phyloP scores from a whole-genome alignment of 768 basidiomycete genomes.

The Agrocybe pediades region DNA sequence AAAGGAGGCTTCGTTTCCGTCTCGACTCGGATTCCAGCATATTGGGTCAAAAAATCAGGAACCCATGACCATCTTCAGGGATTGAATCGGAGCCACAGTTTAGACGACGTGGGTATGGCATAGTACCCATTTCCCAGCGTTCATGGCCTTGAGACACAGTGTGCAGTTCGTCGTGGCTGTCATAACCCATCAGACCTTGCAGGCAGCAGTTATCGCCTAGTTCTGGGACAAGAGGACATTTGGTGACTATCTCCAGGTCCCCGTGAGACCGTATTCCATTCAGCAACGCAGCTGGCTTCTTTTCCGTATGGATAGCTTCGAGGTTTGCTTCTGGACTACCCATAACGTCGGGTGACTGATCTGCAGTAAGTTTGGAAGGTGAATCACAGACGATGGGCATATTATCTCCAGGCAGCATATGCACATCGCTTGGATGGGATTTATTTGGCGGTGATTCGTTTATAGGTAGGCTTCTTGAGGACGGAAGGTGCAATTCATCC shows the following conservation, averaged over 20 bases:
- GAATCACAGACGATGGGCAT: not conserved
- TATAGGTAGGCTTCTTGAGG: not conserved
- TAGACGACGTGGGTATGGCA: conserved; percentile 6
- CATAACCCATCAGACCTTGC: too few relatives aligned
- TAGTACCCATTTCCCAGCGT: too few relatives aligned
- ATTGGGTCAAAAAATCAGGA: conserved; percentile 10
- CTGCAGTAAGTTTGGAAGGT: conserved; percentile 1
- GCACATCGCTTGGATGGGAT: not conserved
- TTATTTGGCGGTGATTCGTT: not conserved
- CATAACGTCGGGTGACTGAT: conserved; percentile 22
- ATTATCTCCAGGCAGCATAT: not conserved
- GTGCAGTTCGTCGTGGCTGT: too few relatives aligned
- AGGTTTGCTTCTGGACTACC: conserved; percentile 19
- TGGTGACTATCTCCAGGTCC: too few relatives aligned
- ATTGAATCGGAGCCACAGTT: conserved; percentile 5
- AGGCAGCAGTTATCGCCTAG: too few relatives aligned
- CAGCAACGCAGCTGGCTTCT: not conserved
- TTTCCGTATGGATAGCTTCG: conserved; percentile 15
- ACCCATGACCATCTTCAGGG: conserved; percentile 14
- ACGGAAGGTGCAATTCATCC: not conserved
- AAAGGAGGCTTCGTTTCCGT: not conserved
- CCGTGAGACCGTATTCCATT: not conserved
- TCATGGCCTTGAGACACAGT: too few relatives aligned
- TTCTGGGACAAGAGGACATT: too few relatives aligned
- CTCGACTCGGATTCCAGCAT: not conserved